These are phyloP conservation scores for Cladosporium sp. DNA, from an alignment of 2,329 filamentous ascomycete species.

Conservation along the genomic window DNA sequence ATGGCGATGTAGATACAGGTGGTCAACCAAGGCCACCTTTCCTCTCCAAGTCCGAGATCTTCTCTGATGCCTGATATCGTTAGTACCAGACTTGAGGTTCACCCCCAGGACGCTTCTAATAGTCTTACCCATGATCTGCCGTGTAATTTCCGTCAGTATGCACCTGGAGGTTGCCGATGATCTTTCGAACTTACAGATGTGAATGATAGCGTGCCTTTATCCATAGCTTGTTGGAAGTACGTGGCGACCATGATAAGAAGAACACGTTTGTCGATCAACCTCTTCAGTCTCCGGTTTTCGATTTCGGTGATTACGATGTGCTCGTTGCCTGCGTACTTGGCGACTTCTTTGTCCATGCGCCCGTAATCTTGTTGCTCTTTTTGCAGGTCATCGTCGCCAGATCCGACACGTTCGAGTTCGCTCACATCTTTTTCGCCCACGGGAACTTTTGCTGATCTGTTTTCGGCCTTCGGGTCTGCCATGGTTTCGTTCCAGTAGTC, in stretches of 20 bases:
- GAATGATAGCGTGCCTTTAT: slow-evolving; percentile 62
- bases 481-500: background rate
- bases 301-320: slow-evolving; percentile 55
- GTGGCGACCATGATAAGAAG: slow-evolving; percentile 66
- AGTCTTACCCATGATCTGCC: background rate
- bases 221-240: slow-evolving; percentile 66
- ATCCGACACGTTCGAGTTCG: slow-evolving; percentile 48
- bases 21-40: slow-evolving; percentile 52
- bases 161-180: background rate
- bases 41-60: background rate
- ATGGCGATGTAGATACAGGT: slow-evolving; percentile 71
- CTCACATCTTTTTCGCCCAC: slow-evolving; percentile 15
- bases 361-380: slow-evolving; percentile 53
- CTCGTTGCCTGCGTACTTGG: slow-evolving; percentile 58
- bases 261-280: slow-evolving; percentile 62
- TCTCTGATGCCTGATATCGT: background rate
- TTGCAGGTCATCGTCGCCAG: slow-evolving; percentile 39
- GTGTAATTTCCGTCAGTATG: background rate
- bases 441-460: no score
- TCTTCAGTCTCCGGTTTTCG: slow-evolving; percentile 57
- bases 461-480: background rate
- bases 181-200: slow-evolving; percentile 47
- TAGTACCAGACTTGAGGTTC: background rate
- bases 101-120: background rate
- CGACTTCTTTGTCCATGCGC: slow-evolving; percentile 64